These are phyloP conservation scores for Cyclanthera cordifolia DNA, from an alignment of 306 rosid species.

Conservation along the genomic window DNA sequence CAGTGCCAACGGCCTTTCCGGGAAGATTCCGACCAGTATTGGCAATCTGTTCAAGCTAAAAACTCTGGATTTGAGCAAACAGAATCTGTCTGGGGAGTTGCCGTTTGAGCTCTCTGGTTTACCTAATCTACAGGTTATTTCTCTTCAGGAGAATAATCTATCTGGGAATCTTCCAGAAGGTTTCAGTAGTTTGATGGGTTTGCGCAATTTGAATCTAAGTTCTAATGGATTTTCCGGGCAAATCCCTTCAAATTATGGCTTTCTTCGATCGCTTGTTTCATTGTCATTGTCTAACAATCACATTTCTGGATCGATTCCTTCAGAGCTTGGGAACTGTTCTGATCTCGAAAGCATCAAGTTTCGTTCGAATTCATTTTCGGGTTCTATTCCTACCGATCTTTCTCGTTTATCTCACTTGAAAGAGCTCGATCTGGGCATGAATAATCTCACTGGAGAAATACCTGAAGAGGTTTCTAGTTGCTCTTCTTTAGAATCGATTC, in stretches of 20 bases:
- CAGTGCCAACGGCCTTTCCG: slow-evolving; percentile 65
- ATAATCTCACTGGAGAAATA: slow-evolving; percentile 59
- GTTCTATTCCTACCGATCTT: slow-evolving; percentile 51
- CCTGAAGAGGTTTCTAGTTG: slow-evolving; percentile 67
- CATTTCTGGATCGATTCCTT: slow-evolving; percentile 49
- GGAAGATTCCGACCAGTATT: slow-evolving; percentile 54
- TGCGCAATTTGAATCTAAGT: slow-evolving; percentile 60
- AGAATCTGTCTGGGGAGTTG: slow-evolving; percentile 69
- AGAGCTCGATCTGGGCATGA: slow-evolving; percentile 59
- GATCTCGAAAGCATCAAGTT: slow-evolving; percentile 50
- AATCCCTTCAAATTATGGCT: slow-evolving; percentile 71
- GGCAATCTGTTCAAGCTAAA: slow-evolving; percentile 70
- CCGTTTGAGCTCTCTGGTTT: slow-evolving; percentile 82
- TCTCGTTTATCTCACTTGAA: slow-evolving; percentile 44
- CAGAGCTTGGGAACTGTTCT: slow-evolving; percentile 70
- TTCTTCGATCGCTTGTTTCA: slow-evolving; percentile 51
- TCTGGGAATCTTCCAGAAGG: slow-evolving; percentile 84
- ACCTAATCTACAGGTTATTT: slow-evolving; percentile 70
- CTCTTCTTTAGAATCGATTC: slow-evolving; percentile 34
- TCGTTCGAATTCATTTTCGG: slow-evolving; percentile 42
- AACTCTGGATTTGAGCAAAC: slow-evolving; percentile 76
- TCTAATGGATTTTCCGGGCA: slow-evolving; percentile 59
- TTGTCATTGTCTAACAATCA: slow-evolving; percentile 63
- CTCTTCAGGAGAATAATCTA: slow-evolving; percentile 58
- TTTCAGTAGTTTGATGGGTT: slow-evolving; percentile 74